Evolutionary conservation across 2,329 filamentous ascomycete species (phyloP), one percentile per base, ranked within the genome.

Genomic region (Xylariales sp.): DNA sequence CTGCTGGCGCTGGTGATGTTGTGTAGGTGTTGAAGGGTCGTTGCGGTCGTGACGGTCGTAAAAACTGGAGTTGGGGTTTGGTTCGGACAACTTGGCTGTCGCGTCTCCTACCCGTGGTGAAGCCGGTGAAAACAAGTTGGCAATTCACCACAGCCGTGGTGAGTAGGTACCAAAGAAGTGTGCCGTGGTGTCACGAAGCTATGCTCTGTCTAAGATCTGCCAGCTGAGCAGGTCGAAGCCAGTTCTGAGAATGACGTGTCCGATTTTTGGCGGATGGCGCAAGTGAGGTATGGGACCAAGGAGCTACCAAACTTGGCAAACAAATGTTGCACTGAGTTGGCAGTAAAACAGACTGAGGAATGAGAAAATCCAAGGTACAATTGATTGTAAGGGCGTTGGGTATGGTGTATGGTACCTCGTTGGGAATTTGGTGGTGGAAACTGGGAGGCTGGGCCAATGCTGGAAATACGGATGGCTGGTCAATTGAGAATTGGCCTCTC

Each of bases 1-100:
- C 53, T 67, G 64, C 64, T 69, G 68, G 60, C 64, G 67, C 67
- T 69, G 66, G 49, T 51, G 11, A 28, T 58, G 57, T 45, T 59
- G 55, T 52, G 55, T 49, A 46, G 63, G 49, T 43, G 58, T 58
- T 40, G 64, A 64, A 54, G 64, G 61, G 56, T 71, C 71, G 71
- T 76, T 59, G 63, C 54, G 63, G 58, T 76, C 72, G 75, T 76
- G 64, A 71, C 66, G 67, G 72, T 76, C 73, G 68, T 74, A 58
- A 73, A 59, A 59, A 51, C 57, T 54, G 34, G 58, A 55, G 37
- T 59, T 54, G 49, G 63, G 54, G 43, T 55, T 64, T 61, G 58
- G 61, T 58, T 59, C 63, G 53, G 68, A 66, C 69, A 70, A 66
- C 59, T 66, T 68, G 64, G 66, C 68, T 62, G 62, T 60, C 51